Conservation (phyloP, 1,139 yeast species). For the Pichia sp. region DNA sequence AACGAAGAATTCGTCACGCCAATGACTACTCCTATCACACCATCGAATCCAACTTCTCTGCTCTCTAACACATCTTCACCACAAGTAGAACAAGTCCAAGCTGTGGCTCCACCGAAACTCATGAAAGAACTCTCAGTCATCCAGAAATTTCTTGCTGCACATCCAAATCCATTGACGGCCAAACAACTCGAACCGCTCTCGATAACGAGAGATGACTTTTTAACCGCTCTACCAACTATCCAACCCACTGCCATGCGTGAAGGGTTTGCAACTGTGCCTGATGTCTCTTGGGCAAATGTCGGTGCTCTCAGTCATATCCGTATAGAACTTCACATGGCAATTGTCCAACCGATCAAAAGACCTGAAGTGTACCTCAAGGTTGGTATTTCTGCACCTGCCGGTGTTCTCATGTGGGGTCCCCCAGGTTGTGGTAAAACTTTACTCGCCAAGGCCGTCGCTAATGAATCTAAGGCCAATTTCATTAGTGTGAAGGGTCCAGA, state of each 20-base stretch:
- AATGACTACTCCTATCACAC: constrained; percentile 11
- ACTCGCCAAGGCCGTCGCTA: constrained; percentile 95
- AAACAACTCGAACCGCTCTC: constrained; percentile 70
- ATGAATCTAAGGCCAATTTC: constrained; percentile 92
- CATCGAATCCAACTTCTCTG: constrained; percentile 6
- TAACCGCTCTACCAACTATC: constrained; percentile 80
- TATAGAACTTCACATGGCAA: constrained; percentile 92
- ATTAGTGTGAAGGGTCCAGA: constrained; percentile 96
- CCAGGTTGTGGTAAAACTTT: constrained; percentile 99
- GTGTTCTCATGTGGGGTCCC: constrained; percentile 98
- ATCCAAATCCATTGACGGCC: constrained; percentile 71
- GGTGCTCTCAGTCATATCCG: constrained; percentile 82
- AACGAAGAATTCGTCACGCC: constrained; percentile 7
- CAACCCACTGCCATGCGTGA: constrained; percentile 98
- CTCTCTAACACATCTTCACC: background rate
- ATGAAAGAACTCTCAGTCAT: constrained; percentile 50
- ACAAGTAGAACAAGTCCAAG: no score
- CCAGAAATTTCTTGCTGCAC: constrained; percentile 61
- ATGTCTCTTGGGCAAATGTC: constrained; percentile 91
- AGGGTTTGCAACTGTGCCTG: constrained; percentile 98
- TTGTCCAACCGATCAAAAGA: constrained; percentile 90
- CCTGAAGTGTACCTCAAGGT: constrained; percentile 88
- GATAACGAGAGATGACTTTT: constrained; percentile 73
- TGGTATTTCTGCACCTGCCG: constrained; percentile 96
- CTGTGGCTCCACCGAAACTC: no score